Percentiles rank a stretch among this genome's conserved stretches.
Conservation (phyloP, 1,284 basidiomycete genomes). For the Melampsora americana region DNA sequence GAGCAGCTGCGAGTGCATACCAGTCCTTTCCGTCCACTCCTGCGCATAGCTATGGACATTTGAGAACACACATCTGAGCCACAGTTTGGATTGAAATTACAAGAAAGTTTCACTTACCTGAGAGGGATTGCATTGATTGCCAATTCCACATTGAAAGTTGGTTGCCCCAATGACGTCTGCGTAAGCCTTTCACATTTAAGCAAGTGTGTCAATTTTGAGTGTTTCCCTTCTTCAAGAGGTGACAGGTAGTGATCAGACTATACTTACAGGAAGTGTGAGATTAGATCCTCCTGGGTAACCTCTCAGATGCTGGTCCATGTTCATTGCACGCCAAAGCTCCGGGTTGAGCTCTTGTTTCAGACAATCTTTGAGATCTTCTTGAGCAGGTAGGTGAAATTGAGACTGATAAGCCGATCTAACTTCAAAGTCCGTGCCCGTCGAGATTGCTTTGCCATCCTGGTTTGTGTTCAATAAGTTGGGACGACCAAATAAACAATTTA, state of each 20-base stretch:
- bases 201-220: background rate
- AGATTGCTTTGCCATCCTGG: too few relatives aligned
- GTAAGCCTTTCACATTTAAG: background rate
- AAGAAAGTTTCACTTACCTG: background rate
- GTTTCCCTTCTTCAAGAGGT: background rate
- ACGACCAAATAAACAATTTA: too few relatives aligned
- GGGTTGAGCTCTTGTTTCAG: constrained; percentile 8
- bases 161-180: constrained; percentile 1
- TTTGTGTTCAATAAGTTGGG: too few relatives aligned
- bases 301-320: constrained; percentile 34
- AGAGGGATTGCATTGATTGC: background rate
- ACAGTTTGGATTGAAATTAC: too few relatives aligned
- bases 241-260: background rate
- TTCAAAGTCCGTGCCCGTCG: too few relatives aligned
- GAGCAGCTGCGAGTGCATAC: constrained; percentile 2
- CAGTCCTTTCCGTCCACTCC: background rate
- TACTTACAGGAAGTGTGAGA: constrained; percentile 32
- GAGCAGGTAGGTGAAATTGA: constrained; percentile 8
- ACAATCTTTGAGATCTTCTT: constrained; percentile 21
- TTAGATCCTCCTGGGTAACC: constrained; percentile 33
- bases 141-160: constrained; percentile 15
- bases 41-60: background rate
- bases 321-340: constrained; percentile 32
- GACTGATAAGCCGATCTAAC: background rate
- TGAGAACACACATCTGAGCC: too few relatives aligned